Base-by-base conservation (phyloP, 331 rosid genomes). In the Quercus tomentella region DNA sequence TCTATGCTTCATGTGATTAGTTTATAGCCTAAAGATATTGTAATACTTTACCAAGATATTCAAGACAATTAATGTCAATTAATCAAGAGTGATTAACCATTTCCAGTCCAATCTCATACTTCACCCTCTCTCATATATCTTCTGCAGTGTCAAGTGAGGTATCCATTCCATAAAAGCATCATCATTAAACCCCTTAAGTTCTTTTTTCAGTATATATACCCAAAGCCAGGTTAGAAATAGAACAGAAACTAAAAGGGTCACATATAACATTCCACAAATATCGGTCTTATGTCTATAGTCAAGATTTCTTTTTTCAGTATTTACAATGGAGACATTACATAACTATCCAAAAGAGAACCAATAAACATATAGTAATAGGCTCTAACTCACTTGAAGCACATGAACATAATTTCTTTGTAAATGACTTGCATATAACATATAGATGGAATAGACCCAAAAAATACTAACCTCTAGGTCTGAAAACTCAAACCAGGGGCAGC, bases 401-500 rank as follows among this genome's bases (percentile, higher is more conserved):
- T 49, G 6, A 26, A 56, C 49, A n/a, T 26, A 7, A 15, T 3
- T 18, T 20, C 26, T 41, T 69, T 55, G 14, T 35, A 30, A 49
- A 78, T 78, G 62, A 77, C 68, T 70, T 23, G 54, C 52, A 56
- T 1, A 18, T 35, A 82, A 71, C 37, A 79, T 28, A 72, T 22
- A 76, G 82, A 66, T 81, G 26, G 57, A 71, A 70, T 66, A 70
- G 60, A 56, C 76, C 30, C 41, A 37, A 37, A 82, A 78, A 78
- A 86, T 76, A 86, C 97, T 77, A 65, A 92, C 99, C 97, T 96
- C 99, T 57, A 96, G 89, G 82, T 96, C 99, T 54, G 99, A 93
- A 88, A 96, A 96, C 84, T 96, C 99, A 88, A 96, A 96, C 99
- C 99, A 96, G 67, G 99, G 99, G 87, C 98, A 93, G 91, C 97